Evolutionary conservation across 139 green algal genomes (phyloP).

Genomic region (Ulvella scutata): DNA sequence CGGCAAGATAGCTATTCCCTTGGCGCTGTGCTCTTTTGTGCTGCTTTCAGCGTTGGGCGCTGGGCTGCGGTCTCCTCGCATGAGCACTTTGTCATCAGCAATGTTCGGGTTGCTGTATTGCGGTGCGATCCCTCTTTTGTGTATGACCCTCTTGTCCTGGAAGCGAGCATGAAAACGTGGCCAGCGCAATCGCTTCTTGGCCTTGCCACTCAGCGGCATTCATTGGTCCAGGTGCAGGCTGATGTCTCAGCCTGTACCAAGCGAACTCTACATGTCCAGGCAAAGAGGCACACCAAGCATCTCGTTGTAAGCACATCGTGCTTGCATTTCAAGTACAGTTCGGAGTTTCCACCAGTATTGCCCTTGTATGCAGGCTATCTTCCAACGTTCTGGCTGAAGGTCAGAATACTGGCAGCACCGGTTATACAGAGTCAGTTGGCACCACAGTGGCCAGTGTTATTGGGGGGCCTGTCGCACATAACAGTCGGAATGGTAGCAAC

Average conservation of each 20-base stretch:
- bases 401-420: conserved; percentile 42
- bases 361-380: conserved; percentile 56
- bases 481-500: conserved; percentile 71
- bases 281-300: neutral
- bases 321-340: neutral
- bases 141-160: neutral
- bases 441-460: neutral
- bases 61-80: conserved; percentile 43
- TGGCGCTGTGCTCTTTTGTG: conserved; percentile 61
- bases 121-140: conserved; percentile 24
- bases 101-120: conserved; percentile 90
- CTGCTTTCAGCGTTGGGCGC: conserved; percentile 62
- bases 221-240: neutral
- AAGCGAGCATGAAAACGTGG: neutral
- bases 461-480: conserved; percentile 30
- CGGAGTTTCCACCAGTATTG: neutral
- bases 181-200: neutral
- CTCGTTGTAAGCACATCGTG: neutral
- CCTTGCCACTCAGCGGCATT: neutral
- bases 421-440: conserved; percentile 2
- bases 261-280: neutral
- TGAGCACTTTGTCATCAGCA: conserved; percentile 62
- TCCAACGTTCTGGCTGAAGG: conserved; percentile 83
- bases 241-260: neutral
- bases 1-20: conserved; percentile 8